A percentile compares a stretch with the other conserved stretches of the same genome.
Conservation (phyloP, 371 early-diverging fungal species). For the Fennellomyces sp. region DNA sequence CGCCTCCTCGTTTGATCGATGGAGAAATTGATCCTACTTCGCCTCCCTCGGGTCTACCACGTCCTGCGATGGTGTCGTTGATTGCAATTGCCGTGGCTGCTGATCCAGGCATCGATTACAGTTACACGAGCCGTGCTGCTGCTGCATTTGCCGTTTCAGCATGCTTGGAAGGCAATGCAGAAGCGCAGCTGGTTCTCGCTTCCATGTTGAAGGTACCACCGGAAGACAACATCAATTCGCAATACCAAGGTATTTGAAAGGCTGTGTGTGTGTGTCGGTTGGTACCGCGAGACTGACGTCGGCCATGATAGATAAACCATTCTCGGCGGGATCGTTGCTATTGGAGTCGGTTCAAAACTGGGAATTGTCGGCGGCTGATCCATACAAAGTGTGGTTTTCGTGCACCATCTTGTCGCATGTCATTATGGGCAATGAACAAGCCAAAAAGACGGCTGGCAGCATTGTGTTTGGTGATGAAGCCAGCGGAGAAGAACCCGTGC, state of each 20-base stretch:
- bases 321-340: conserved; percentile 85
- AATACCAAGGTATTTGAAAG: conserved; percentile 29
- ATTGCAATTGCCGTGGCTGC: conserved; percentile 60
- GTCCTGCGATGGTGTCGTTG: conserved; percentile 64
- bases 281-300: not conserved
- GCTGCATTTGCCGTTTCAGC: conserved; percentile 75
- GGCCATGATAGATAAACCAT: conserved; percentile 57
- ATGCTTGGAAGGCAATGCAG: conserved; percentile 78
- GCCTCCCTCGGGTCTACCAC: conserved; percentile 31
- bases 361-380: conserved; percentile 73
- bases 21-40: conserved; percentile 24
- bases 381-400: conserved; percentile 90
- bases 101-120: conserved; percentile 47
- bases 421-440: conserved; percentile 68
- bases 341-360: conserved; percentile 79
- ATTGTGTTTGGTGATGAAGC: conserved; percentile 76
- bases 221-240: conserved; percentile 57
- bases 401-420: conserved; percentile 80
- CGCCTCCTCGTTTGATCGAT: conserved; percentile 34
- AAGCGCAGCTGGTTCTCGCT: conserved; percentile 85
- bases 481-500: conserved; percentile 63
- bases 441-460: conserved; percentile 76
- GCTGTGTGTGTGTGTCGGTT: not conserved
- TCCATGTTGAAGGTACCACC: conserved; percentile 87
- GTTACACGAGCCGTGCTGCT: conserved; percentile 71